phyloP scores from a whole-genome alignment of 192 early-diverging fungal species.

The Coemansia furcata region DNA sequence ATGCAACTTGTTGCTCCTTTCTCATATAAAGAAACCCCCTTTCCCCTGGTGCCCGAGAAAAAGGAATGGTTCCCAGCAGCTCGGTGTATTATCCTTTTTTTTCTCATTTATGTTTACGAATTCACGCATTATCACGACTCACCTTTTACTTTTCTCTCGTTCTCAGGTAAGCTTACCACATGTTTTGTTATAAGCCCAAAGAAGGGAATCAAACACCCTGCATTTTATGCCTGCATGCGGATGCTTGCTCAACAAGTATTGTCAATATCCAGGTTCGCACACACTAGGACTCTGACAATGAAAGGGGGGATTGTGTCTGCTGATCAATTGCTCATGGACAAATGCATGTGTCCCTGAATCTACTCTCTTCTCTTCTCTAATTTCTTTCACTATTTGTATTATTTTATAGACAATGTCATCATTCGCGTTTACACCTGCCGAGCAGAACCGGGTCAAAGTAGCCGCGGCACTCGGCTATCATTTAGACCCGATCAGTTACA shows the following conservation, averaged over 20 bases:
- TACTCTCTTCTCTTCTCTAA: background rate
- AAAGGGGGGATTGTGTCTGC: background rate
- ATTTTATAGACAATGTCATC: conserved; percentile 16
- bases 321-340: conserved; percentile 1
- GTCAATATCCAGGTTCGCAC: conserved; percentile 3
- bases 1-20: background rate
- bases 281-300: background rate
- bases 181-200: too few relatives aligned
- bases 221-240: background rate
- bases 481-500: conserved; percentile 32
- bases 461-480: conserved; percentile 25
- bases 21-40: background rate
- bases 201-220: background rate
- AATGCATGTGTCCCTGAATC: background rate
- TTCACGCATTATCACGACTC: background rate
- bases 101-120: background rate
- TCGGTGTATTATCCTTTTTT: background rate
- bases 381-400: background rate
- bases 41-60: background rate
- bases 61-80: background rate
- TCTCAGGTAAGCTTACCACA: background rate
- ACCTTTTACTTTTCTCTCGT: background rate
- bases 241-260: background rate
- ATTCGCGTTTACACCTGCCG: conserved; percentile 31
- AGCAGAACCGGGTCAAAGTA: conserved; percentile 28